Evolutionary conservation across 2,329 filamentous ascomycete species (phyloP).

Genomic region (Sporothrix brunneoviolacea): DNA sequence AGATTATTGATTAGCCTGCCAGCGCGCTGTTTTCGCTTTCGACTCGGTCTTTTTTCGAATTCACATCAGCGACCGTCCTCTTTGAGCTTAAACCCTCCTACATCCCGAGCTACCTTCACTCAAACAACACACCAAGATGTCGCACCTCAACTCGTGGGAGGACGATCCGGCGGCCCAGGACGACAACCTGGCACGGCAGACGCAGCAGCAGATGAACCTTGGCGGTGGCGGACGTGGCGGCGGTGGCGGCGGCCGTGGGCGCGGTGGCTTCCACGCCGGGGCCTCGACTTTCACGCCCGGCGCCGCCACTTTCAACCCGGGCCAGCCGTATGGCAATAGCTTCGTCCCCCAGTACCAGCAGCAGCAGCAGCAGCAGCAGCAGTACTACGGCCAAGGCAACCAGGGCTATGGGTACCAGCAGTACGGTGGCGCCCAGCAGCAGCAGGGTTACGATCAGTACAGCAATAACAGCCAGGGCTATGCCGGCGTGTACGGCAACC

Average conservation of each 20-base stretch:
- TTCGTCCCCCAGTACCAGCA: constrained; percentile 33
- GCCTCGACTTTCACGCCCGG: constrained; percentile 67
- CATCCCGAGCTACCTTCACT: neutral
- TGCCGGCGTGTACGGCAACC: constrained; percentile 15
- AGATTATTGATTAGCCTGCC: neutral
- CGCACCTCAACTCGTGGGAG: constrained; percentile 92
- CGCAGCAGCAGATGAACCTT: constrained; percentile 69
- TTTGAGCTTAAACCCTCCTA: neutral
- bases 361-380: constrained; percentile 19
- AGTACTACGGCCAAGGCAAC: constrained; percentile 6
- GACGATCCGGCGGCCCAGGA: constrained; percentile 75
- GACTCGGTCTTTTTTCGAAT: neutral
- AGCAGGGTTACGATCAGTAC: constrained; percentile 42
- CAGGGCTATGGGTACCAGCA: constrained; percentile 28
- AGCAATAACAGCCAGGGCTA: constrained; percentile 26
- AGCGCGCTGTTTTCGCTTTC: neutral
- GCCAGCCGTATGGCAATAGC: constrained; percentile 50
- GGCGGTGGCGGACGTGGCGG: constrained; percentile 38
- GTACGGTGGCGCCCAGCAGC: constrained; percentile 33
- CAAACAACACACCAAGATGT: constrained; percentile 12
- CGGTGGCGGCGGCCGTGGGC: constrained; percentile 10
- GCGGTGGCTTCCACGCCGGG: constrained; percentile 54
- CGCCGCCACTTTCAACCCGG: constrained; percentile 55
- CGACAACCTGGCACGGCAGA: constrained; percentile 69
- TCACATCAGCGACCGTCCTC: neutral